These are phyloP conservation scores for Hyaloperonospora arabidopsidis DNA, from an alignment of 352 stramenopile species.

Conservation along the genomic window DNA sequence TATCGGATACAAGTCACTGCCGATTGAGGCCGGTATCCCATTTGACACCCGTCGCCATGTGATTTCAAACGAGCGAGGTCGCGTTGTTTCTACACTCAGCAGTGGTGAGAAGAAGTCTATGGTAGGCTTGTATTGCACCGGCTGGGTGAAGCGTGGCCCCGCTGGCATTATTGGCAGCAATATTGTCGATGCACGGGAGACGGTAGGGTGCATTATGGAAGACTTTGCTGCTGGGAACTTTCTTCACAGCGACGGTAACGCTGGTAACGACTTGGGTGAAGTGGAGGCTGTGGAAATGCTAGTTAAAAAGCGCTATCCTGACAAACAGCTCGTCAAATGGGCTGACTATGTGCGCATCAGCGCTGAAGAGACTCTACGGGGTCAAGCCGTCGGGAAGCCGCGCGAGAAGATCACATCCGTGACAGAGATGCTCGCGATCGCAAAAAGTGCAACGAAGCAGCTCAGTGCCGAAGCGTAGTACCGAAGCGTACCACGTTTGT, in stretches of 20 bases:
- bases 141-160: slow-evolving; percentile 97
- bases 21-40: slow-evolving; percentile 50
- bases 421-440: slow-evolving; percentile 58
- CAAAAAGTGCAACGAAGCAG: slow-evolving; percentile 7
- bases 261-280: slow-evolving; percentile 19
- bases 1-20: slow-evolving; percentile 89
- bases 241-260: slow-evolving; percentile 21
- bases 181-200: slow-evolving; percentile 95
- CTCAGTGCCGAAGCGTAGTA: too few relatives aligned
- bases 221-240: slow-evolving; percentile 65
- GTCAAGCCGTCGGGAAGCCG: slow-evolving; percentile 50
- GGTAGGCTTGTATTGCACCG: slow-evolving; percentile 90
- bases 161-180: slow-evolving; percentile 98
- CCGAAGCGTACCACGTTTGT: too few relatives aligned
- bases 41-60: slow-evolving; percentile 78
- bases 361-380: slow-evolving; percentile 52
- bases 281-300: slow-evolving; percentile 40
- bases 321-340: slow-evolving; percentile 69
- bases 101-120: slow-evolving; percentile 33
- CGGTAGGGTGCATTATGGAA: slow-evolving; percentile 87
- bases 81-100: slow-evolving; percentile 38
- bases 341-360: slow-evolving; percentile 53
- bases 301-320: slow-evolving; percentile 39
- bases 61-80: slow-evolving; percentile 52
- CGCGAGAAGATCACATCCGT: slow-evolving; percentile 81